Evolutionary conservation across 2,329 filamentous ascomycete genomes (phyloP), one percentile per base, ranked within the genome.

Genomic region (Cladosporium cucumerinum): DNA sequence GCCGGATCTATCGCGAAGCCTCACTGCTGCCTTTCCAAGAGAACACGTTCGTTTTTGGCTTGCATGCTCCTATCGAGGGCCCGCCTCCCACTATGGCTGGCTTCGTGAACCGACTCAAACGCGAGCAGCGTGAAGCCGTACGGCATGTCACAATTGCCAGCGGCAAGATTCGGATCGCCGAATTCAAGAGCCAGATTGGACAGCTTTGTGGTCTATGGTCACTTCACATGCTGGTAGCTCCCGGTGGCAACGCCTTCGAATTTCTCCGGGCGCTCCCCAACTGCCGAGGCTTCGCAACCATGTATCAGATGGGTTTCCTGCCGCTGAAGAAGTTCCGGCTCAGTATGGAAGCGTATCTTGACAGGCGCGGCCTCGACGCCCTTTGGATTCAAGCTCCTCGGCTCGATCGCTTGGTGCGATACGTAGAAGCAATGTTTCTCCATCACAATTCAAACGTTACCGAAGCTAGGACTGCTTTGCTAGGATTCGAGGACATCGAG

Each of bases 1-100:
- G 65, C 25, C 60, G 63, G 26, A 55, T 66, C 7, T 61, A 68
- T 36, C 36, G 55, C 25, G 66, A 66, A 57, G 66, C 65, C 5
- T 61, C 61, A 12, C 46, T 68, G 11, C 34, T 68, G n/a, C 65
- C 66, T 6, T 68, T 52, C 59, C 16, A 62, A 26, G 11, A 26
- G 28, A 68, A 66, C 55, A 59, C 32, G 10, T 68, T 68, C 30
- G 11, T 23, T 2, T 54, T 66, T 28, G 34, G 48, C 48, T 28
- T 52, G 48, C 52, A 34, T 28, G 30, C 28, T 21, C 26, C 52
- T 10, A n/a, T 21, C 4, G 18, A 34, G 5, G 26, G 26, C 8
- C 26, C 16, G 26, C 11, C 30, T 28, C 52, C 52, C n/a, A 30
- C 52, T 16, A 32, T 55, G 18, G 28, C 28, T 8, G n/a, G 52